A percentile compares a stretch with the other conserved stretches of the same genome.
These are phyloP conservation scores for Asterella californica DNA, from an alignment of 225 moss, liverwort and hornwort genomes.

Conservation along the genomic window DNA sequence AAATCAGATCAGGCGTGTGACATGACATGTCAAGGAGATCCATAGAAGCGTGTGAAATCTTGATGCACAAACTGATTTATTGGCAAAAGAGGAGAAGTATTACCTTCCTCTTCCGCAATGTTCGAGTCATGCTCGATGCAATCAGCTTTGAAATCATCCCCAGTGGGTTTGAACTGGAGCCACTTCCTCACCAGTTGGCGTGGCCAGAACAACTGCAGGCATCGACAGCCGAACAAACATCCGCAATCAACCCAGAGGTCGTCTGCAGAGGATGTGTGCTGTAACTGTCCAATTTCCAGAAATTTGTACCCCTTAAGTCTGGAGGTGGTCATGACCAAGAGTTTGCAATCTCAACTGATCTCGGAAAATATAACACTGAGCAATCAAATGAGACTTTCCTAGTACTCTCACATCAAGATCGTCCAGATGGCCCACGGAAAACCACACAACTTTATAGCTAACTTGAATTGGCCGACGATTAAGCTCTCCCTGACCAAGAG, in stretches of 20 bases:
- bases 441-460: background rate
- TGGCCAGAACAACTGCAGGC: conserved; percentile 78
- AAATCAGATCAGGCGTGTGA: background rate
- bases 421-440: background rate
- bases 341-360: background rate
- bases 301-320: background rate
- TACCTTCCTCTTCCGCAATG: conserved; percentile 47
- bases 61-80: background rate
- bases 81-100: background rate
- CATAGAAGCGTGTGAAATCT: background rate
- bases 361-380: background rate
- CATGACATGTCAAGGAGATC: background rate
- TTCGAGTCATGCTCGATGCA: conserved; percentile 41
- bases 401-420: background rate
- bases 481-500: background rate
- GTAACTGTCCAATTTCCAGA: conserved; percentile 32
- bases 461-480: background rate
- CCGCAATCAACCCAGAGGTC: conserved; percentile 44
- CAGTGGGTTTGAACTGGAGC: conserved; percentile 68
- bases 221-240: conserved; percentile 48
- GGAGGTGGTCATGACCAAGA: background rate
- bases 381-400: background rate
- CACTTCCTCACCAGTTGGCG: conserved; percentile 89
- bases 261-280: conserved; percentile 32
- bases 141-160: conserved; percentile 74